Evolutionary conservation across 768 basidiomycete genomes (phyloP), one percentile per base, ranked within the genome.

Genomic region (Calocybe cyanea): DNA sequence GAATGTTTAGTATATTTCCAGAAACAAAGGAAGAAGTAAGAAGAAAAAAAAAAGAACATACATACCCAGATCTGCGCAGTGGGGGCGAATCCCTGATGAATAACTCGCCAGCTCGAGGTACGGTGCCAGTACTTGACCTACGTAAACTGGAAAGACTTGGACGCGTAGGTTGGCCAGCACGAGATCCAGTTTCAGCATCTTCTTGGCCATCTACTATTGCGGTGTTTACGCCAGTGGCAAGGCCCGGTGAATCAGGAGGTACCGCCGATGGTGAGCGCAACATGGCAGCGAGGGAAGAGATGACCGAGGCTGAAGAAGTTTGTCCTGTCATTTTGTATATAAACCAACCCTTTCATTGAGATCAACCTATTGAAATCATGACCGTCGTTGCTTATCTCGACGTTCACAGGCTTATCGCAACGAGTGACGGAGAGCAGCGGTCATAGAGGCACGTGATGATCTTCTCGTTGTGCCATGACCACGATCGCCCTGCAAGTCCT

Each of bases 1-100:
- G n/a, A n/a, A n/a, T 17, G 18, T 39, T 46, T 41, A 41, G 24
- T 6, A 11, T 28, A 11, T 28, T 28, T 33, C 30, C 43, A 39
- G 32, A 39, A 28, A 6, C 43, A 18, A 48, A 28, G 43, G 25
- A 46, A 36, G 30, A 25, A 11, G 25, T 20, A 33, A 33, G n/a
- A n/a, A 39, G 11, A 6, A 40, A 18, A 48, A 28, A 41, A 21
- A 46, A 36, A 28, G 20, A 11, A 25, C 20, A 33, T 30, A 69
- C 76, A 63, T 57, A 81, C 80, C 80, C 79, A 35, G 79, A 76
- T 56, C 80, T 63, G 58, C 68, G 72, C 55, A 80, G 61, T 14
- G 71, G 66, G 19, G 69, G 54, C 9, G 54, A 42, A 5, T 23
- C 41, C 34, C 17, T 15, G 0, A 23, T 34, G 11, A 35, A 19